Evolutionary conservation across 116 monocot genomes (phyloP).

Genomic region (Posidonia oceanica): DNA sequence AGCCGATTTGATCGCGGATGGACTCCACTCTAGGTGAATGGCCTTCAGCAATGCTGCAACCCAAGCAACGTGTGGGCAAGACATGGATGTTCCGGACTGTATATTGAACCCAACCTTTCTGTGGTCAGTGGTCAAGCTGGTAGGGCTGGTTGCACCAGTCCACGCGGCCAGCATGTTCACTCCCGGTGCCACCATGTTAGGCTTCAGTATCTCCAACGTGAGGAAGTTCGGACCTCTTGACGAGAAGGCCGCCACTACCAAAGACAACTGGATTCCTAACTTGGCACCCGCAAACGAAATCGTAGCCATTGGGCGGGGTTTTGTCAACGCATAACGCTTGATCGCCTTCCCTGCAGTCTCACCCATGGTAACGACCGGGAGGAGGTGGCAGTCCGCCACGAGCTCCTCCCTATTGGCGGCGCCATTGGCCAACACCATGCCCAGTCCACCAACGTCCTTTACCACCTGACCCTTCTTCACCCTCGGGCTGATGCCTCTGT

Average conservation of each 20-base stretch:
- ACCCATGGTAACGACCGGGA: slow-evolving; percentile 23
- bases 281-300: slow-evolving; percentile 58
- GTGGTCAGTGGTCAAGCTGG: slow-evolving; percentile 15
- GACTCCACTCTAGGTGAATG: slow-evolving; percentile 74
- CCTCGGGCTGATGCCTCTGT: too few species aligned
- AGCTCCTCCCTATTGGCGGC: slow-evolving; percentile 37
- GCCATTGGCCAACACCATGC: too few species aligned
- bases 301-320: slow-evolving; percentile 30
- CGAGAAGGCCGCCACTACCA: slow-evolving; percentile 76
- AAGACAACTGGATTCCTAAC: slow-evolving; percentile 63
- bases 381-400: slow-evolving; percentile 71
- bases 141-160: too few species aligned
- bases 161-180: slow-evolving; percentile 82
- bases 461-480: slow-evolving; percentile 27
- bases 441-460: slow-evolving; percentile 32
- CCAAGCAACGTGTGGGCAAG: slow-evolving; percentile 80
- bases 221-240: slow-evolving; percentile 72
- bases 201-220: slow-evolving; percentile 62
- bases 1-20: slow-evolving; percentile 71
- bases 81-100: slow-evolving; percentile 90
- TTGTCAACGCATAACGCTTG: slow-evolving; percentile 25
- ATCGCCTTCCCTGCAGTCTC: too few species aligned
- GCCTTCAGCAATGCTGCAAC: slow-evolving; percentile 70
- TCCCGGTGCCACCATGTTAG: slow-evolving; percentile 74
- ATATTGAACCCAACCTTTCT: slow-evolving; percentile 72